Percentiles rank a stretch among this genome's conserved stretches.
Conservation (phyloP, 345 rosid genomes). For the Lenwebbia sp. region DNA sequence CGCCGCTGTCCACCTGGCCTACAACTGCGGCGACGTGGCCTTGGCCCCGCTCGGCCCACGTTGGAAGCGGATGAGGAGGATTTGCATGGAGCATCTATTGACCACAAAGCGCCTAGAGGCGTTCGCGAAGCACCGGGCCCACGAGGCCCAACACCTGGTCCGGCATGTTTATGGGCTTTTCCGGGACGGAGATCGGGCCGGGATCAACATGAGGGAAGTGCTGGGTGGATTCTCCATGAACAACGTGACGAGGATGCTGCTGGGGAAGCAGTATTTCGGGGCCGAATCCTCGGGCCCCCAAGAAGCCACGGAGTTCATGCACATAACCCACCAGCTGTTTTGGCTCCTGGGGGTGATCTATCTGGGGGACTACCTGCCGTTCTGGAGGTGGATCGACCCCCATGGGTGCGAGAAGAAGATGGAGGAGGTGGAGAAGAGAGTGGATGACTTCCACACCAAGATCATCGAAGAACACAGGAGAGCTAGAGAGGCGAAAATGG, state of each 20-base stretch:
- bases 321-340: conserved; percentile 62
- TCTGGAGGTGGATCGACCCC: conserved; percentile 93
- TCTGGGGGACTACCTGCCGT: conserved; percentile 76
- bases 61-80: conserved; percentile 66
- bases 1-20: conserved; percentile 73
- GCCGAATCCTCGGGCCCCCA: conserved; percentile 14
- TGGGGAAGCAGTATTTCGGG: conserved; percentile 78
- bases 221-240: conserved; percentile 87
- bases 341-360: conserved; percentile 70
- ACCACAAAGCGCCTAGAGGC: conserved; percentile 49
- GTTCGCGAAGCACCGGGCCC: conserved; percentile 30
- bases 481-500: conserved; percentile 5
- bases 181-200: conserved; percentile 9
- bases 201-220: conserved; percentile 56
- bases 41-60: conserved; percentile 69
- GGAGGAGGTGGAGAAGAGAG: conserved; percentile 80
- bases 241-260: conserved; percentile 81
- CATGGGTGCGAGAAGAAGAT: conserved; percentile 66
- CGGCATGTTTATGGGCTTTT: conserved; percentile 23
- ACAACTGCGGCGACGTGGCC: conserved; percentile 75
- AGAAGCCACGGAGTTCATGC: conserved; percentile 86
- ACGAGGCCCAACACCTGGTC: conserved; percentile 39
- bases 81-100: conserved; percentile 59
- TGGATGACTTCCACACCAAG: conserved; percentile 72
- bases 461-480: conserved; percentile 63